Evolutionary conservation across 306 rosid species (phyloP), one percentile per base, ranked within the genome.

Genomic region (Lupinus albus): DNA sequence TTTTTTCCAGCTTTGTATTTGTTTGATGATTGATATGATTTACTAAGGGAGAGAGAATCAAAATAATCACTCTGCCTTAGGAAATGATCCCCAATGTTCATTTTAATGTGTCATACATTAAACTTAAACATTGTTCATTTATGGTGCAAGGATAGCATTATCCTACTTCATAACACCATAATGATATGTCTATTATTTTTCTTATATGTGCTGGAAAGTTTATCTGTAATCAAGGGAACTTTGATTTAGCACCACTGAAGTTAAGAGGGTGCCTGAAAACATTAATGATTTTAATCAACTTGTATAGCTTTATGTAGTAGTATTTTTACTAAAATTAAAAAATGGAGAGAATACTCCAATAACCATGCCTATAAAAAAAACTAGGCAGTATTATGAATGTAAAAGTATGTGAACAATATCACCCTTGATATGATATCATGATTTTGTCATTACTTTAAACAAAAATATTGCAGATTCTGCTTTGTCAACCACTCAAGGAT

Each of bases 191-290:
- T 50, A 16, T 50, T 8, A 44, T 12, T 17, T 3, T 15, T 16
- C 56, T 16, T 33, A 4, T 49, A 47, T 47, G 33, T n/a, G 55
- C 63, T 7, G 42, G 44, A 57, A 57, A 32, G 63, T 57, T 57
- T 15, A 44, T 4, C n/a, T 35, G 45, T 35, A 33, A 57, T n/a
- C 36, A 33, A 32, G 1, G 21, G 21, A 32, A 13, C 21, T 14
- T 13, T 13, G 21, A 5, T 35, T 13, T 14, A 7, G 21, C 45
- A 9, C 20, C 4, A 32, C 30, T 1, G 30, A 32, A 30, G 42
- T 56, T 6, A 30, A 30, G 1, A 30, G 62, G 36, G 44, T 56
- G 20, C 42, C 13, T 30, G 62, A 30, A 32, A 13, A 30, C 13
- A 13, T 30, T n/a, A 56, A 56, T 2, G 41, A 18, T 56, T 12